Evolutionary conservation across 2,329 filamentous ascomycete genomes (phyloP).

Genomic region (Ceratocystis papillata): DNA sequence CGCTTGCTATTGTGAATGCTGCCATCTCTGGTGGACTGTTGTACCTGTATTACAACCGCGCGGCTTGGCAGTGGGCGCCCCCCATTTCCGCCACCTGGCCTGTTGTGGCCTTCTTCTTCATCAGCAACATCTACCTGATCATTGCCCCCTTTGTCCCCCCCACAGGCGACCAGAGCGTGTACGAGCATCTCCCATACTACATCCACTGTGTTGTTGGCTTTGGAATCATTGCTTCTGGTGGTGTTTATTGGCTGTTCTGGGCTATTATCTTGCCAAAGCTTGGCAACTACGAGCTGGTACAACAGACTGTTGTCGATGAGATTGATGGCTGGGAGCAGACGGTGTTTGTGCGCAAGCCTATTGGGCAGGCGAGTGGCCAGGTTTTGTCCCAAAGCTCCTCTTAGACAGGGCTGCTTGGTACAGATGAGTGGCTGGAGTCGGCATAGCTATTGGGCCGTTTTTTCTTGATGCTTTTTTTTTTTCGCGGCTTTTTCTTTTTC

Average conservation of each 20-base stretch:
- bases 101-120: conserved; percentile 47
- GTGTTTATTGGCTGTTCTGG: conserved; percentile 48
- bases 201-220: conserved; percentile 49
- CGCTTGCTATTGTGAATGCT: conserved; percentile 47
- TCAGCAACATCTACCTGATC: conserved; percentile 51
- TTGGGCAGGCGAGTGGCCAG: conserved; percentile 5
- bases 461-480: neutral
- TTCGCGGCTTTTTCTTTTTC: neutral
- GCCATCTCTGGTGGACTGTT: conserved; percentile 45
- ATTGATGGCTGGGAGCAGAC: conserved; percentile 54
- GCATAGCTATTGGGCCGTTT: neutral
- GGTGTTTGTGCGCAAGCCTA: conserved; percentile 41
- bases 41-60: conserved; percentile 42
- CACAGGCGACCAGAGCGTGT: conserved; percentile 41
- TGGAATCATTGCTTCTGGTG: conserved; percentile 43
- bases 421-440: neutral
- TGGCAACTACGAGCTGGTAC: conserved; percentile 45
- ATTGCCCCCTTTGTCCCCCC: conserved; percentile 49
- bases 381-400: conserved; percentile 5
- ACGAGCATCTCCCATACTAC: conserved; percentile 45
- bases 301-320: conserved; percentile 43
- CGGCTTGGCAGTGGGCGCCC: conserved; percentile 41
- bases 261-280: conserved; percentile 42
- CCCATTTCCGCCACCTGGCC: conserved; percentile 46
- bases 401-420: conserved; percentile 13